These are phyloP conservation scores for Eucalyptus polyanthemos DNA, from an alignment of 345 rosid genomes.

Conservation along the genomic window DNA sequence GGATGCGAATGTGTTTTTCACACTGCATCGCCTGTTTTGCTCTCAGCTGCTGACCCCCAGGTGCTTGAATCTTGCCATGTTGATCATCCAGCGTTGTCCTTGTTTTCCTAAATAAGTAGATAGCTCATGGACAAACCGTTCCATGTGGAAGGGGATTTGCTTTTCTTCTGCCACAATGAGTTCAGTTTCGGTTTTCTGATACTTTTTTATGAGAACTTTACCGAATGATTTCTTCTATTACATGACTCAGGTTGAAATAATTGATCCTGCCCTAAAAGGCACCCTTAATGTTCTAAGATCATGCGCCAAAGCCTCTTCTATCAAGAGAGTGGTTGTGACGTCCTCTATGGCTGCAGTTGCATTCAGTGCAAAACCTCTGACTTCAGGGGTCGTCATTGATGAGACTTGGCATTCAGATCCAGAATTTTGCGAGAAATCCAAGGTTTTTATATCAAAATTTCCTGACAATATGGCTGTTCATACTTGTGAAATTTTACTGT, in stretches of 20 bases:
- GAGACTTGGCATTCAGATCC: conserved; percentile 42
- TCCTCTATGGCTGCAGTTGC: conserved; percentile 32
- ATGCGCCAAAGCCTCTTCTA: conserved; percentile 18
- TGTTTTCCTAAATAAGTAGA: background rate
- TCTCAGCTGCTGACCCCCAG: conserved; percentile 6
- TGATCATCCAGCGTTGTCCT: background rate
- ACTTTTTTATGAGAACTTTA: background rate
- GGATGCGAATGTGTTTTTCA: conserved; percentile 22
- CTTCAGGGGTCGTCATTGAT: conserved; percentile 15
- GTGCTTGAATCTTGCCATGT: background rate
- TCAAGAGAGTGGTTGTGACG: conserved; percentile 39
- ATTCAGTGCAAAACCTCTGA: conserved; percentile 8
- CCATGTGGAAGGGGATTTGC: background rate
- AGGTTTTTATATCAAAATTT: background rate
- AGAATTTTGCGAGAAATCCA: background rate
- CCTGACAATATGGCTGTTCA: background rate
- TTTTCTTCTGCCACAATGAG: background rate
- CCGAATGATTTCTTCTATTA: background rate
- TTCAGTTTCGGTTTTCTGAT: background rate
- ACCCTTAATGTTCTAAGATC: conserved; percentile 34
- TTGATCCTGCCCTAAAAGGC: conserved; percentile 39
- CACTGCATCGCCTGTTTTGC: conserved; percentile 11
- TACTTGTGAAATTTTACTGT: background rate
- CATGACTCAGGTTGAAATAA: conserved; percentile 9
- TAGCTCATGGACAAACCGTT: background rate